Base-by-base conservation (phyloP, 225 moss, liverwort and hornwort species). In the Climacium dendroides region DNA sequence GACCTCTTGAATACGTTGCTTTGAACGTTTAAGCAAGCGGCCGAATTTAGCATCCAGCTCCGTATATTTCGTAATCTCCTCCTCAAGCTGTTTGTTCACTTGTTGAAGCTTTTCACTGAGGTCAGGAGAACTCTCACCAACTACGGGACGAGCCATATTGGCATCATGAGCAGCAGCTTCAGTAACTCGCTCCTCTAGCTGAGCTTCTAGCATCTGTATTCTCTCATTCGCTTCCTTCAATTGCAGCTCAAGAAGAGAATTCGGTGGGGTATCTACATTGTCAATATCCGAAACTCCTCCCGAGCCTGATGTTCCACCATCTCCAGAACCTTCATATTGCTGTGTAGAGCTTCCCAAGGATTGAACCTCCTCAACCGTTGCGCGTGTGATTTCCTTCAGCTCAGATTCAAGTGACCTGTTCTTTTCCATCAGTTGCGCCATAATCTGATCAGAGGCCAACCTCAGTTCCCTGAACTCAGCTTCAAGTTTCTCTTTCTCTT, bases 21-120 rank as follows among this genome's bases (percentile, higher is more conserved):
- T 98, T 59, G 98, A 96, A 83, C 98, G 95, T 82, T 98, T 98
- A 66, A 95, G 96, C 88, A 98, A 88, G 82, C 98, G 96, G 58
- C 94, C 96, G 83, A 98, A 98, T 89, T 98, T 98, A 59, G 98
- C 94, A 93, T 98, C 98, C 76, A 98, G 95, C 87, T 98, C 96
- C 67, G 92, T 82, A 66, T 96, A 97, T 87, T 98, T 98, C 13
- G 90, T 89, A 87, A 89, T 90, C 90, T 96, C 98, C 82, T 92
- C 92, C 32, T 94, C 95, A 55, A 94, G 80, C 83, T 92, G 93
- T 81, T 88, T 92, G 57, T 57, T 90, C 93, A 89, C 93, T 91
- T 90, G 78, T 47, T 84, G 72, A 78, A 94, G 86, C 76, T 92
- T 85, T 65, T 26, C 41, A 87, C 34, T 80, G 71, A 92, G 92